These are phyloP conservation scores for Tulasnella calospora DNA, from an alignment of 768 basidiomycete genomes.

Conservation along the genomic window DNA sequence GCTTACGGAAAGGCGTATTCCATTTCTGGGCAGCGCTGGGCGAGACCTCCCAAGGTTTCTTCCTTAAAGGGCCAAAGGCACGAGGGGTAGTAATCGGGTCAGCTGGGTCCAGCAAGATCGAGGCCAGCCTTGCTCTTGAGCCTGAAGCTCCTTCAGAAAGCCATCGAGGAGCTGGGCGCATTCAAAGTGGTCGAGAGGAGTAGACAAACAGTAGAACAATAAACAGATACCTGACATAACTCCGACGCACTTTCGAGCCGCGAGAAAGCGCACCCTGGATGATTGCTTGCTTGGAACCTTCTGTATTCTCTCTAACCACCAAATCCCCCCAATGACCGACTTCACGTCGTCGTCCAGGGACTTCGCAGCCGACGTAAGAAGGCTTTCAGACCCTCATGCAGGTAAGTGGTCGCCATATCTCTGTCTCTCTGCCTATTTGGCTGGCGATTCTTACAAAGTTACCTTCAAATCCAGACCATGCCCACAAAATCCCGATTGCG, in stretches of 20 bases:
- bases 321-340: constrained; percentile 49
- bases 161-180: constrained; percentile 67
- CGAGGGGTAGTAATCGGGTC: constrained; percentile 53
- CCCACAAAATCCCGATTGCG: constrained; percentile 63
- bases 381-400: constrained; percentile 17
- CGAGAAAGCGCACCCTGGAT: background rate
- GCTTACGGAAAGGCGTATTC: constrained; percentile 22
- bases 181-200: constrained; percentile 42
- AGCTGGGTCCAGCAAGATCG: constrained; percentile 54
- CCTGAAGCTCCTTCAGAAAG: constrained; percentile 49
- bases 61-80: constrained; percentile 54
- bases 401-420: background rate
- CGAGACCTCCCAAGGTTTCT: constrained; percentile 30
- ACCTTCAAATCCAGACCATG: constrained; percentile 17
- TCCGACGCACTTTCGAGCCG: background rate
- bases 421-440: background rate
- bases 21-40: background rate
- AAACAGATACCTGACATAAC: background rate
- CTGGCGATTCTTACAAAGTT: background rate
- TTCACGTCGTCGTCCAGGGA: constrained; percentile 14
- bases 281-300: background rate
- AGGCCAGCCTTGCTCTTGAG: background rate
- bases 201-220: background rate
- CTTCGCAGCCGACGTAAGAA: constrained; percentile 17
- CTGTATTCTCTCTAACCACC: background rate